Base-by-base conservation (phyloP, 495 filamentous ascomycete genomes). In the Hypomontagnella submonticulosa region DNA sequence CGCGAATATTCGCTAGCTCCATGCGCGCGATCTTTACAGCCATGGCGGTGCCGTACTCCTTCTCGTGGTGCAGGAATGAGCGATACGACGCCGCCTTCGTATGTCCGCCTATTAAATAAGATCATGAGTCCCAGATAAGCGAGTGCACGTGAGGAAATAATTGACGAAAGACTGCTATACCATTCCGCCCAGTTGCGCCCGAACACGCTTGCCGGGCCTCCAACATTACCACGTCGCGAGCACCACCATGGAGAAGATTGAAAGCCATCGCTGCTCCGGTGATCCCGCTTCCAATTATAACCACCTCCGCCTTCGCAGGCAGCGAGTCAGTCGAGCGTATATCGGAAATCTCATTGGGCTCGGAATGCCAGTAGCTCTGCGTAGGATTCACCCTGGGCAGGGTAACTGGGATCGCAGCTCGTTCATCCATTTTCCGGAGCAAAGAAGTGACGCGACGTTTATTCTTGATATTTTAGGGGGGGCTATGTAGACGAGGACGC, bases 251-350 rank as follows among this genome's bases (percentile, higher is more conserved):
- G 4, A 91, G 76, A 0, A 91, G 74, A 10, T 83, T 81, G 73
- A 82, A 87, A 6, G 88, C 85, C 3, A 89, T 75, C 0, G 83
- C 76, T 0, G 87, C 79, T 10, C 90, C 88, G 0, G 87, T 88
- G 55, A 91, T 90, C 4, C 90, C 90, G 37, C 86, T 89, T 27
- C 90, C 90, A 50, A 92, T 85, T 41, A 92, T 84, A 12, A 88
- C 80, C 34, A 81, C 80, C 59, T 90, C 83, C 38, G 78, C 81
- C 1, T 75, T 73, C 0, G 54, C 33, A 4, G 83, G 85, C 13
- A 88, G 76, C 4, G 63, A 63, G 12, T 70, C 33, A 6, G 81
- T 82, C 13, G 81, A 83, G 56, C 82, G 81, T 38, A 79, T 65
- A 57, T 85, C 80, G 15, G 87, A 80, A 15, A 91, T 77, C 11